These are phyloP conservation scores for Dinochytrium kinnereticum DNA, from an alignment of 371 early-diverging fungal species.

Conservation along the genomic window DNA sequence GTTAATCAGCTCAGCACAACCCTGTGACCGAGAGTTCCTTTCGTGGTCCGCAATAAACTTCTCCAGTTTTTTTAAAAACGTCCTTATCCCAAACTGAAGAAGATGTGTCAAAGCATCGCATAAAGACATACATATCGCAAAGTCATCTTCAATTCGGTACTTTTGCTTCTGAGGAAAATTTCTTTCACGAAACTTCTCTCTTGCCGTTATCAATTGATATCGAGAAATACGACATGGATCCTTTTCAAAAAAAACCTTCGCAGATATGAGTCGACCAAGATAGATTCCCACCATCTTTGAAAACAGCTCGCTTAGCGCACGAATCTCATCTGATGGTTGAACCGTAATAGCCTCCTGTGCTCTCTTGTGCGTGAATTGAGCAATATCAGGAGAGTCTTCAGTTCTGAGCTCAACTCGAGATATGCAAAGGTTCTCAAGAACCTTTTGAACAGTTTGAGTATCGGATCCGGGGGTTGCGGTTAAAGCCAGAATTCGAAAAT, in stretches of 20 bases:
- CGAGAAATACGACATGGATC: constrained; percentile 54
- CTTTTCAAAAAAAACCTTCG: constrained; percentile 50
- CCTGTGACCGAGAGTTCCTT: constrained; percentile 33
- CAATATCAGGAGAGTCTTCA: constrained; percentile 88
- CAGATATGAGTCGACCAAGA: constrained; percentile 54
- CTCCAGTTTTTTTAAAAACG: constrained; percentile 60
- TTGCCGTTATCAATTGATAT: constrained; percentile 54
- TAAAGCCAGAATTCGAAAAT: constrained; percentile 84
- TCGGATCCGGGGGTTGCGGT: constrained; percentile 87
- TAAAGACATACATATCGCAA: constrained; percentile 54
- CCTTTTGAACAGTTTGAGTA: constrained; percentile 75
- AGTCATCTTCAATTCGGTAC: constrained; percentile 47
- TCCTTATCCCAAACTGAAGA: constrained; percentile 65
- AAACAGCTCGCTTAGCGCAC: constrained; percentile 53
- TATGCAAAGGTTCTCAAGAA: constrained; percentile 79
- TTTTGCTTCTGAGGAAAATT: not conserved
- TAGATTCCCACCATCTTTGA: constrained; percentile 48
- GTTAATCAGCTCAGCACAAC: constrained; percentile 44
- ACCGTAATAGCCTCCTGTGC: constrained; percentile 69
- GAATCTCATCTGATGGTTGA: constrained; percentile 63
- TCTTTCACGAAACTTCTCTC: constrained; percentile 31
- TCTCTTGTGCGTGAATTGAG: constrained; percentile 73
- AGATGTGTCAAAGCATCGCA: constrained; percentile 62
- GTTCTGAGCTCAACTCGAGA: constrained; percentile 83
- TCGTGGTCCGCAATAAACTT: constrained; percentile 40